Base-by-base conservation (phyloP, 768 basidiomycete genomes). In the Mycena maculata region DNA sequence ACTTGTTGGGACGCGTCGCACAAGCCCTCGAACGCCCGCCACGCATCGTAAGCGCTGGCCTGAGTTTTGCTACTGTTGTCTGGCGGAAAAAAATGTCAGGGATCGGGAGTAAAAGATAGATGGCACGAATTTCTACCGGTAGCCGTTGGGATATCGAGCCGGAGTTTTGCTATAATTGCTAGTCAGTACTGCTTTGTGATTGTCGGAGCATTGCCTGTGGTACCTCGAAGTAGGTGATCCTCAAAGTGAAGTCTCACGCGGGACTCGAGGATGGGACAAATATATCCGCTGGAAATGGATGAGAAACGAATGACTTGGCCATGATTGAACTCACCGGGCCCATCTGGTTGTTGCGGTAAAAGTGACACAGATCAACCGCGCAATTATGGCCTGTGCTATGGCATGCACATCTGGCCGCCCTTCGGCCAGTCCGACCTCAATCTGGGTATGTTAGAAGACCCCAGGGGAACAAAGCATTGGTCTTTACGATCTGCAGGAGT, bases 121-220 rank as follows among this genome's bases (percentile, higher is more conserved):
- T 9, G 15, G 11, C 4, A 8, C 10, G 16, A n/a, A 25, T 28
- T 45, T 9, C n/a, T 28, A 59, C 69, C 69, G 22, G 44, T 10
- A 8, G 65, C 52, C 2, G 69, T 70, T 4, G 69, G 64, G 41
- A 70, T 58, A 22, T 70, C 69, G 28, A 66, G 60, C 11, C 60
- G 64, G 3, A 70, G 65, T 12, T 63, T 52, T 2, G 64, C 69
- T 70, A 44, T 1, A 20, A 22, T 7, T 7, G 5, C n/a, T 3
- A 20, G 25, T 27, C 30, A 36, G 28, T 16, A 25, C 38, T 1
- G n/a, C 2, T 15, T 31, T 15, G 18, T n/a, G 6, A 23, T 15
- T 11, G 16, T 33, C 13, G 47, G 20, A 18, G 20, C 12, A 0
- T 5, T 20, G 2, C 20, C 53, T 52, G n/a, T n/a, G n/a, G n/a